A percentile compares a stretch with the other conserved stretches of the same genome.
Evolutionary conservation across 2,329 filamentous ascomycete species (phyloP).

Genomic region (Epicoccum nigrum): DNA sequence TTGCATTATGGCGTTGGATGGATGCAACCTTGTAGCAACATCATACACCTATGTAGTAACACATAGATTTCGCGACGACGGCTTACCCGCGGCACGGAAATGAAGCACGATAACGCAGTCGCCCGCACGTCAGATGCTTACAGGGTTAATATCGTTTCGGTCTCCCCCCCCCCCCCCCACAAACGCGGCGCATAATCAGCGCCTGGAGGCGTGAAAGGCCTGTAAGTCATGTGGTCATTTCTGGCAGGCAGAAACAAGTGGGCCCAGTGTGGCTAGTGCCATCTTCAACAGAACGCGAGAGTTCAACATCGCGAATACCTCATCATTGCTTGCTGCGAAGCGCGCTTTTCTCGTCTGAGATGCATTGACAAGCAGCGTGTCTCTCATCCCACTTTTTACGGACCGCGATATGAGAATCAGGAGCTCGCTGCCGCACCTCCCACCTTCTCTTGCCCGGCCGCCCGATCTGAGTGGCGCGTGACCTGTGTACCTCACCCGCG

Average conservation of each 20-base stretch:
- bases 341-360: neutral
- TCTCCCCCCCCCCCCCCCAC: too few species aligned
- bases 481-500: conserved; percentile 20
- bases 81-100: neutral
- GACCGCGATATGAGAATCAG: conserved; percentile 24
- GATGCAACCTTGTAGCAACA: conserved; percentile 21
- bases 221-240: conserved; percentile 32
- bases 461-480: conserved; percentile 27
- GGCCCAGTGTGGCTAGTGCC: conserved; percentile 17
- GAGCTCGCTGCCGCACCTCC: conserved; percentile 6
- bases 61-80: conserved; percentile 1
- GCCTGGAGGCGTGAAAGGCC: conserved; percentile 1
- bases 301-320: neutral
- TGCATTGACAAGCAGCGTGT: conserved; percentile 9
- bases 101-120: neutral
- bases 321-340: conserved; percentile 8
- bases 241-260: conserved; percentile 11
- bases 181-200: neutral
- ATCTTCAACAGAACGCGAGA: conserved; percentile 13
- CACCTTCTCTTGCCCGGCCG: conserved; percentile 30
- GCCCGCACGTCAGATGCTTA: neutral
- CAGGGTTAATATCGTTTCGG: neutral
- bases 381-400: conserved; percentile 19
- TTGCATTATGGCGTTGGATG: conserved; percentile 14
- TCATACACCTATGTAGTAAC: conserved; percentile 8